Evolutionary conservation across 2,329 filamentous ascomycete genomes (phyloP).

Genomic region (Botrytis galanthina): DNA sequence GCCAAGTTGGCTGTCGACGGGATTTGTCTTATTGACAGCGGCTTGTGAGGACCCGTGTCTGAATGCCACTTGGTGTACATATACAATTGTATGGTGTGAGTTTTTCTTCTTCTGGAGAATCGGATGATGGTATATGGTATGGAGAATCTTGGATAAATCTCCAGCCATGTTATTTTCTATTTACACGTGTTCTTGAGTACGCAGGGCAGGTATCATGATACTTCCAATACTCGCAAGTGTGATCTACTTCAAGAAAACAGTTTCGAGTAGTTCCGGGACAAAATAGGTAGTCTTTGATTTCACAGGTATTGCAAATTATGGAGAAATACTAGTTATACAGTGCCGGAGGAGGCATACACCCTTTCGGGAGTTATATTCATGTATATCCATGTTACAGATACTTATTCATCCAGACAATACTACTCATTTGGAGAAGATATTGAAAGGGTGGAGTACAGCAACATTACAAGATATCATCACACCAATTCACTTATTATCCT

Average conservation of each 20-base stretch:
- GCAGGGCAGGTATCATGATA: neutral
- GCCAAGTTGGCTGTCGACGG: neutral
- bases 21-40: neutral
- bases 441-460: neutral
- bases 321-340: neutral
- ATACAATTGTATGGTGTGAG: neutral
- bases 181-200: neutral
- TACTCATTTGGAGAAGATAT: neutral
- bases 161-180: neutral
- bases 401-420: neutral
- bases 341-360: neutral
- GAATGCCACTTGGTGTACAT: neutral
- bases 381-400: too few species aligned
- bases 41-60: too few species aligned
- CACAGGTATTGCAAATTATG: neutral
- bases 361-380: neutral
- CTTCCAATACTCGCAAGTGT: neutral
- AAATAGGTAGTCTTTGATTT: neutral
- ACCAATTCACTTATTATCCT: neutral
- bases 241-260: neutral
- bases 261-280: neutral
- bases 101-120: neutral
- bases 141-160: neutral
- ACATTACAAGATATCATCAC: neutral
- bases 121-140: neutral